Evolutionary conservation across 805 yeast genomes (phyloP), one percentile per base, ranked within the genome.

Genomic region (Candida easanensis): DNA sequence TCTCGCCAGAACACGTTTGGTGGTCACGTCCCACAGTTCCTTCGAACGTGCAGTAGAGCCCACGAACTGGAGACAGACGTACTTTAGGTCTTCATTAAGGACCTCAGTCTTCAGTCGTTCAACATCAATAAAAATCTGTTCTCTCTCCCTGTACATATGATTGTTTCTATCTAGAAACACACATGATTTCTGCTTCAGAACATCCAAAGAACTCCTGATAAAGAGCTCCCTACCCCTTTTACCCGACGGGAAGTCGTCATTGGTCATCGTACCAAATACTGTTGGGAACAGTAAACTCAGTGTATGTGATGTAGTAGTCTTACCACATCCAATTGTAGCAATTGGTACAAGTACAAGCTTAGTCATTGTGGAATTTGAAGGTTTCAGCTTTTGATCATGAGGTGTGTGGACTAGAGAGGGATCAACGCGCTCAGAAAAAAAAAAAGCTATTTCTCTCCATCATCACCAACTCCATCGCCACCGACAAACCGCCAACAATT

Each of bases 321-420:
- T 91, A 5, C 99, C 99, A 62, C 97, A 87, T 0, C 98, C 98
- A 39, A 91, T 76, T 0, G 96, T 88, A 0, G 97, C 89, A 3
- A 90, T 77, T 0, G 98, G 90, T 1, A 88, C 76, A 3, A 91
- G 57, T 0, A 87, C 74, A 57, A 78, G 82, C 52, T 80, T 81
- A 5, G 27, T 13, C 33, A 16, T 30, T 16, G 7, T 30, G 20
- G 16, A 5, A 11, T 15, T 13, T 30, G 33, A 15, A 6, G 13
- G 18, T 30, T 9, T 7, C 16, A 15, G 18, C 33, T 27, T 11
- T 27, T 27, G 31, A 11, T 23, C 11, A 23, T 23, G 26, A 11
- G 26, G 8, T 23, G 26, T 9, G 26, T 8, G 14, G 10, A 14
- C 16, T 11, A 9, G 14, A 7, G 31, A 11, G 16, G 15, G 14